These are phyloP conservation scores for Stromatinia cepivora DNA, from an alignment of 2,329 filamentous ascomycete genomes.

Conservation along the genomic window DNA sequence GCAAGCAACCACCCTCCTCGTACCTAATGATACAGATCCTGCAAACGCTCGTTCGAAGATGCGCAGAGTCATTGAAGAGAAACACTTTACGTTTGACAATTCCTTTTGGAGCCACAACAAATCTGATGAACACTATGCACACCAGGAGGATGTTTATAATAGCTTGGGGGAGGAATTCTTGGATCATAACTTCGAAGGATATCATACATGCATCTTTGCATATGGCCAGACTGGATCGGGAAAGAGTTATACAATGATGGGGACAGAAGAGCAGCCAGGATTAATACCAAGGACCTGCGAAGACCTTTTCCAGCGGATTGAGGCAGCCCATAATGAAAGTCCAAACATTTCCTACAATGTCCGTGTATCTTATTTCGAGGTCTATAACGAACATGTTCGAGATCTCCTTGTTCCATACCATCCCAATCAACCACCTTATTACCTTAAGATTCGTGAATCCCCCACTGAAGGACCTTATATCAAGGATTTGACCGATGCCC, in stretches of 20 bases:
- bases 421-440: slow-evolving; percentile 74
- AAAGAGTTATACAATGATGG: slow-evolving; percentile 99
- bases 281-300: slow-evolving; percentile 94
- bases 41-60: slow-evolving; percentile 60
- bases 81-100: slow-evolving; percentile 92
- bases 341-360: slow-evolving; percentile 96
- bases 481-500: slow-evolving; percentile 91
- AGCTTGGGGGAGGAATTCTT: slow-evolving; percentile 93
- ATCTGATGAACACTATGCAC: slow-evolving; percentile 79
- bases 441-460: slow-evolving; percentile 95
- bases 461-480: slow-evolving; percentile 95
- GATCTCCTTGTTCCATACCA: slow-evolving; percentile 79
- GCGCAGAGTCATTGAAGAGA: slow-evolving; percentile 79
- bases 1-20: slow-evolving; percentile 78
- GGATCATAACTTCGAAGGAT: slow-evolving; percentile 98
- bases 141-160: slow-evolving; percentile 92
- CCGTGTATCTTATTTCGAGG: slow-evolving; percentile 96
- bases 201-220: slow-evolving; percentile 98
- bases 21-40: slow-evolving; percentile 60
- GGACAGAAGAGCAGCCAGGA: slow-evolving; percentile 77
- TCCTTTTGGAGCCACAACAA: slow-evolving; percentile 95
- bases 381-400: slow-evolving; percentile 98
- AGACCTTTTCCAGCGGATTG: slow-evolving; percentile 92
- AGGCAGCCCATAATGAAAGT: slow-evolving; percentile 69
- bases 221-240: slow-evolving; percentile 97